Conservation (phyloP, 2,329 filamentous ascomycete species). For the Ophiocordyceps unilateralis region DNA sequence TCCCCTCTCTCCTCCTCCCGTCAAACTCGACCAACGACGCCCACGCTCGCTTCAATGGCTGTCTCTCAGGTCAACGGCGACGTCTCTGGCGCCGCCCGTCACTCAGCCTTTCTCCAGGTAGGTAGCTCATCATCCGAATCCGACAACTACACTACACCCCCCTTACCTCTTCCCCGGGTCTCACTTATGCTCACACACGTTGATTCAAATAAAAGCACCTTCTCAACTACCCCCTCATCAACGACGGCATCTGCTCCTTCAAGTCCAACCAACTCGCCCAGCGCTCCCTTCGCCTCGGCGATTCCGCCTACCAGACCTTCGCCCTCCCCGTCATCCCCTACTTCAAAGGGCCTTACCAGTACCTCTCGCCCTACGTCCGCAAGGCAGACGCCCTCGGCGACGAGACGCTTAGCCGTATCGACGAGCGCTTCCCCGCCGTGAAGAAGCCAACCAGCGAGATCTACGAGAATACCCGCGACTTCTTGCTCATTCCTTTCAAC, state of each 20-base stretch:
- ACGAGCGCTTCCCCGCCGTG: constrained; percentile 53
- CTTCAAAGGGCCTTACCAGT: constrained; percentile 61
- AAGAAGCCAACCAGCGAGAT: constrained; percentile 61
- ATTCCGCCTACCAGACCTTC: constrained; percentile 58
- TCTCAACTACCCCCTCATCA: constrained; percentile 66
- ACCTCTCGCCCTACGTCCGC: constrained; percentile 68
- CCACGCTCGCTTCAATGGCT: constrained; percentile 12
- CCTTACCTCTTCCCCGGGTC: too few species aligned
- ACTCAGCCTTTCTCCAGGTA: constrained; percentile 34
- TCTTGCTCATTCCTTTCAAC: constrained; percentile 45
- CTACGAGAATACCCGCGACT: constrained; percentile 42
- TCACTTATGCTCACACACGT: not conserved
- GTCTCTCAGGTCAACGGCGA: constrained; percentile 33
- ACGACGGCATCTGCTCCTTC: constrained; percentile 61
- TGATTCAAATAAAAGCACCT: constrained; percentile 44
- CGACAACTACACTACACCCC: too few species aligned
- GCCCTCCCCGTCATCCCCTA: constrained; percentile 58
- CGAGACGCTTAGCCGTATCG: constrained; percentile 50
- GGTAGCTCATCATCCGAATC: constrained; percentile 1
- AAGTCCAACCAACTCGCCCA: constrained; percentile 70
- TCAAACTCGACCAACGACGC: too few species aligned
- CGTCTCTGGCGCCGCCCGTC: constrained; percentile 20
- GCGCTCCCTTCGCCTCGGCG: constrained; percentile 60
- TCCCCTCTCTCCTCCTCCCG: too few species aligned
- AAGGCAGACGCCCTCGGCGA: constrained; percentile 67